Base-by-base conservation (phyloP, 2,329 filamentous ascomycete genomes). In the Xylaria multiplex region DNA sequence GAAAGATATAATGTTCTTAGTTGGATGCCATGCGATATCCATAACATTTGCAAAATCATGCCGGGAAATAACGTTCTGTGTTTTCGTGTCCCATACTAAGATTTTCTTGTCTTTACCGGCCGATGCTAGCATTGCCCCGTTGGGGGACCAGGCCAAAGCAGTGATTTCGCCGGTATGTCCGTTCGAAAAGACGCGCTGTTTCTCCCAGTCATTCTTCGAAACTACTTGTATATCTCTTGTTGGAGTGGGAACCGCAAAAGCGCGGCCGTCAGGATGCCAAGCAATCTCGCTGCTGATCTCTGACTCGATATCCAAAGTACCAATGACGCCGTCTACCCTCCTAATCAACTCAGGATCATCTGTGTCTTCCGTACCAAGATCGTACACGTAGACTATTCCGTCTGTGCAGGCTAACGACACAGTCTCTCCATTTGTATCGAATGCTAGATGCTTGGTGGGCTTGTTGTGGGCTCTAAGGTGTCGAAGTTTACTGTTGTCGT, bases 201-300 rank as follows among this genome's bases (percentile, higher is more conserved):
- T 90, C 76, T 93, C 92, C 92, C 95, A 97, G 77, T 97, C 93
- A 59, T 88, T 89, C 68, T 90, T 89, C n/a, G 95, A 97, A 62
- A 97, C 86, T 45, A 97, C 87, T 74, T 96, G 91, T 32, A 97
- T 88, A 76, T 97, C 91, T 80, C 90, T 87, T 24, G 91, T 93
- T 0, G 91, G 87, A 22, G 94, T 97, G 0, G 93, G 89, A 22
- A 92, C 90, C 1, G 93, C 94, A 79, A 99, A 97, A 2, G 94
- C 93, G 71, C 93, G 88, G 22, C 96, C 95, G 76, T 98, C 95
- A 0, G 96, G 96, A 80, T 98, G 96, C 96, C 96, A 99, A 0
- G 89, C 87, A 6, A 91, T 89, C 74, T 86, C 86, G 3, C 93
- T 90, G 69, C 90, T 93, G 6, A 88, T 85, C 67, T 96, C 92